Evolutionary conservation across 305 asterid genomes (phyloP).

Genomic region (Solanum aculeatissimum): DNA sequence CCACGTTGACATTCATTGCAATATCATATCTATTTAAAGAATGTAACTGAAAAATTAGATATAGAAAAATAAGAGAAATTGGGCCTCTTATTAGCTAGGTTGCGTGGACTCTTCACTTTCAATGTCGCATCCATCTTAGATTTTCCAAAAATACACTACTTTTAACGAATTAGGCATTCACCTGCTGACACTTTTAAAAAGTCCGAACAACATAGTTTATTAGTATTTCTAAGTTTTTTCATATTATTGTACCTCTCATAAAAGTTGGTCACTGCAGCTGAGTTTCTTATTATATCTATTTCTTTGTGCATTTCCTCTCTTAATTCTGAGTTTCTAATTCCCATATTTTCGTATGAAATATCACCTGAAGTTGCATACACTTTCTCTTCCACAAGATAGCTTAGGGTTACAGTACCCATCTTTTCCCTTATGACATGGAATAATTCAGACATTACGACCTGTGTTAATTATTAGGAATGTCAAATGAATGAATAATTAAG

Average conservation of each 20-base stretch:
- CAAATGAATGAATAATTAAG: not conserved
- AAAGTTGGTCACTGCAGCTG: slow-evolving; percentile 42
- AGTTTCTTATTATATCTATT: slow-evolving; percentile 34
- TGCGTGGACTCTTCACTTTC: too few species aligned
- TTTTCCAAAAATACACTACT: too few species aligned
- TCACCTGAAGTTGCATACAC: slow-evolving; percentile 33
- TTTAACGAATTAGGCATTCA: too few species aligned
- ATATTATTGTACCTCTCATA: slow-evolving; percentile 34
- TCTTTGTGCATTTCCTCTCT: slow-evolving; percentile 26
- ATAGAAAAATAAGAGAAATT: not conserved
- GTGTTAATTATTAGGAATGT: not conserved
- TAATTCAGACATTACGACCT: not conserved
- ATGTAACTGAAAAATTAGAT: not conserved
- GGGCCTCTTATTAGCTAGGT: not conserved
- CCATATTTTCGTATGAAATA: slow-evolving; percentile 25
- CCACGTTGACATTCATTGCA: slow-evolving; percentile 32
- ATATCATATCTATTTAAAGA: slow-evolving; percentile 36
- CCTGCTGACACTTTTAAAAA: too few species aligned
- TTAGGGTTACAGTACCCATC: not conserved
- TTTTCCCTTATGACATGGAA: not conserved
- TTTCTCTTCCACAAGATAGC: not conserved
- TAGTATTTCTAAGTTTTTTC: too few species aligned
- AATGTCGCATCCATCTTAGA: too few species aligned
- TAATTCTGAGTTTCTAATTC: slow-evolving; percentile 12
- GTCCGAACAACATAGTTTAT: too few species aligned